Base-by-base conservation (phyloP, 768 basidiomycete genomes). In the Gloeopeniophorella convolvens region DNA sequence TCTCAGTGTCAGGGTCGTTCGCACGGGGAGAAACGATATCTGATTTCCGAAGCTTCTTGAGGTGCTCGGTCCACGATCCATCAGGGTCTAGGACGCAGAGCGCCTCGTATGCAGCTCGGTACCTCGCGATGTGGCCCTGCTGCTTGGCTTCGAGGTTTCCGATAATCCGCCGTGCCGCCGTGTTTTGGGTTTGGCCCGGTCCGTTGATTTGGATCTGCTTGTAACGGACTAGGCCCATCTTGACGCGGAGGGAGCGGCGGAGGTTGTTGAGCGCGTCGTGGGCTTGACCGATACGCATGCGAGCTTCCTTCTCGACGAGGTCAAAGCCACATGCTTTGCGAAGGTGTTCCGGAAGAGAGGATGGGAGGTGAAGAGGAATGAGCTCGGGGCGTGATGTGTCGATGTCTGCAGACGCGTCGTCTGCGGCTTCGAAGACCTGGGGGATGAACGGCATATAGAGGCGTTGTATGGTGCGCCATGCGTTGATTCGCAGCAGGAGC, bases 31-130 rank as follows among this genome's bases (percentile, higher is more conserved):
- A n/a, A n/a, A n/a, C n/a, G n/a, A n/a, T n/a, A n/a, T n/a, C n/a
- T n/a, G n/a, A n/a, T n/a, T n/a, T n/a, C n/a, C n/a, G n/a, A n/a
- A n/a, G n/a, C n/a, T n/a, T n/a, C n/a, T n/a, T n/a, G n/a, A n/a
- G n/a, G n/a, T n/a, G n/a, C n/a, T n/a, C n/a, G n/a, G n/a, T 40
- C 51, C 51, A 53, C 8, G n/a, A 24, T 12, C 52, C 51, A 5
- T 39, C 18, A 8, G 39, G 24, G 28, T 54, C 54, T 12, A 57
- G 37, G 2, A 8, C 31, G 8, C n/a, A 16, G 16, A 57, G 42
- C 10, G 54, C 52, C 11, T 15, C 21, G 18, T 42, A 41, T 3
- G 55, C 50, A n/a, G 45, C 40, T 4, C 34, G 26, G 21, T 56
- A 56, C 4, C 46, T 12, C n/a, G 12, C 13, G 8, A 37, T 30